These are phyloP conservation scores for Aspergillus ruber DNA, from an alignment of 2,329 filamentous ascomycete species.

Conservation along the genomic window DNA sequence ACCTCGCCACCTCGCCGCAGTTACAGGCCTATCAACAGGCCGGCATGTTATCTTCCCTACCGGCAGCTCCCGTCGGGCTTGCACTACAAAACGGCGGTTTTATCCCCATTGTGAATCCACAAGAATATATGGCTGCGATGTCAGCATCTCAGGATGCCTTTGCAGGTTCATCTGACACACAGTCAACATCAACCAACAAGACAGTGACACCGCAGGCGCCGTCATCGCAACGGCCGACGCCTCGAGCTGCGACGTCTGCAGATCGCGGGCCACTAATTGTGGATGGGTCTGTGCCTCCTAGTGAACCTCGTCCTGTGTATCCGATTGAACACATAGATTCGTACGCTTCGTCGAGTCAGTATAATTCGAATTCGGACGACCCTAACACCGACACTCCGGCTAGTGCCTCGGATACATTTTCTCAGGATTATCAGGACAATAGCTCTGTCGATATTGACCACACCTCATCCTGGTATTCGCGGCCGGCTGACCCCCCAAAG, in stretches of 20 bases:
- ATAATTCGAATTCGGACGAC: constrained; percentile 37
- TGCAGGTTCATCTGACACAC: constrained; percentile 8
- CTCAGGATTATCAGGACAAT: constrained; percentile 33
- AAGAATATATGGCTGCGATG: constrained; percentile 27
- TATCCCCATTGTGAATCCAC: constrained; percentile 26
- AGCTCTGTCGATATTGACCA: constrained; percentile 31
- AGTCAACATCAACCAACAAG: background rate
- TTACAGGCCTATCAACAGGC: constrained; percentile 34
- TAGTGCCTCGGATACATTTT: constrained; percentile 33
- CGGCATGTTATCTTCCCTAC: constrained; percentile 30
- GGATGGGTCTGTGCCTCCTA: constrained; percentile 40
- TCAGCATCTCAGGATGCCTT: constrained; percentile 16
- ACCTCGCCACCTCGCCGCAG: constrained; percentile 39
- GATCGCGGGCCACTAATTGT: constrained; percentile 41
- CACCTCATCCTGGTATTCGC: constrained; percentile 15
- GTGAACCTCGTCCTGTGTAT: constrained; percentile 29
- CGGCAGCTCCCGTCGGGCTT: constrained; percentile 33
- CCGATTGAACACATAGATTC: constrained; percentile 30
- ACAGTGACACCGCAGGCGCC: background rate
- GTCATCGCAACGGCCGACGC: constrained; percentile 12
- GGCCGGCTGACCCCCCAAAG: constrained; percentile 20
- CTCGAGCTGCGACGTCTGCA: constrained; percentile 22
- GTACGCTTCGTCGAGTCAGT: constrained; percentile 31
- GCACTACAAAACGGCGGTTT: constrained; percentile 34
- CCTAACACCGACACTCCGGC: constrained; percentile 30